Conservation (phyloP, 352 stramenopile species). For the Phytophthora meadii region DNA sequence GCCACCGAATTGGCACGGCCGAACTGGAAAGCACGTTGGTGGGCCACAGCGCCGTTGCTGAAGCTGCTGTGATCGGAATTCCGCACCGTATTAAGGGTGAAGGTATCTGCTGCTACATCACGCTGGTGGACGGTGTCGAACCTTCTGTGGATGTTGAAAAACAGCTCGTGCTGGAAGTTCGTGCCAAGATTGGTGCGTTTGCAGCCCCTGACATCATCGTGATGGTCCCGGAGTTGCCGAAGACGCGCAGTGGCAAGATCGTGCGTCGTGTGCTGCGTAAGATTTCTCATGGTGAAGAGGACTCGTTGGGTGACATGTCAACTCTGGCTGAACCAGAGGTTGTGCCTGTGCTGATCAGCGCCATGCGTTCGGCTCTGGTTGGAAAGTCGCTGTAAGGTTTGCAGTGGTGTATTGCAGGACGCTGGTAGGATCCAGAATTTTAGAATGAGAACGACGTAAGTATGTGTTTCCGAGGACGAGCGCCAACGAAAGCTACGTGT, state of each 20-base stretch:
- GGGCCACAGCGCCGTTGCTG: slow-evolving; percentile 90
- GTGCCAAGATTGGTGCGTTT: slow-evolving; percentile 96
- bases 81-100: slow-evolving; percentile 98
- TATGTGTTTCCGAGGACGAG: slow-evolving; percentile 21
- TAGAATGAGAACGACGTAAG: slow-evolving; percentile 19
- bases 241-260: slow-evolving; percentile 98
- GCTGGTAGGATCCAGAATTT: too few species aligned
- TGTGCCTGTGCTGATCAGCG: slow-evolving; percentile 93
- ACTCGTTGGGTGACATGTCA: slow-evolving; percentile 96
- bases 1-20: slow-evolving; percentile 90
- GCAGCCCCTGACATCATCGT: slow-evolving; percentile 97
- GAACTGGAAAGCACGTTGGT: slow-evolving; percentile 93
- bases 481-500: slow-evolving; percentile 33
- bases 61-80: slow-evolving; percentile 95
- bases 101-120: slow-evolving; percentile 96
- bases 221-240: slow-evolving; percentile 91
- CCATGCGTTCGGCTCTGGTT: slow-evolving; percentile 76
- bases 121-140: slow-evolving; percentile 86
- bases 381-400: slow-evolving; percentile 70
- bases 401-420: slow-evolving; percentile 14
- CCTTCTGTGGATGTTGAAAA: slow-evolving; percentile 65
- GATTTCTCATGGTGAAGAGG: slow-evolving; percentile 95
- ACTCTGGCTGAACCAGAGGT: slow-evolving; percentile 97
- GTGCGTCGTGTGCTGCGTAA: slow-evolving; percentile 99
- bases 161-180: slow-evolving; percentile 85